A percentile compares a stretch with the other conserved stretches of the same genome.
Evolutionary conservation across 23 red algal species (phyloP).

Genomic region (Gracilaria vermiculophylla): DNA sequence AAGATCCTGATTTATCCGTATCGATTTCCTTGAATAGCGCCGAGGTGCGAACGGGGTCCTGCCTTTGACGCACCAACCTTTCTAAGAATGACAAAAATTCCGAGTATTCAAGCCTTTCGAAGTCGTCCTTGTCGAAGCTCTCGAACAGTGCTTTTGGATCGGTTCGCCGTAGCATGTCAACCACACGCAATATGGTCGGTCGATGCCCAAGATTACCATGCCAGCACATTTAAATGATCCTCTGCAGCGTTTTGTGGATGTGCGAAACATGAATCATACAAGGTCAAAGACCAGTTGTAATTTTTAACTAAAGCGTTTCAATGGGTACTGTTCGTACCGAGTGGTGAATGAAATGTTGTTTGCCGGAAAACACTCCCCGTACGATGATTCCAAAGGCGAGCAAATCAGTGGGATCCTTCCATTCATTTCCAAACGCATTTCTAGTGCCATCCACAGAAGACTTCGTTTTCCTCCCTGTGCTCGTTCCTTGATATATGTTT

Average conservation of each 20-base stretch:
- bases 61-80: not conserved
- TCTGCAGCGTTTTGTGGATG: not conserved
- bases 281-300: conserved; percentile 29
- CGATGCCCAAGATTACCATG: conserved; percentile 5
- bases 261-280: conserved; percentile 12
- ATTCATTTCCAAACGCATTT: conserved; percentile 40
- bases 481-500: not conserved
- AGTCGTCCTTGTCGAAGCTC: not conserved
- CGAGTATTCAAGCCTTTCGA: conserved; percentile 8
- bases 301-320: not conserved
- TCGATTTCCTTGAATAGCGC: conserved; percentile 49
- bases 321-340: not conserved
- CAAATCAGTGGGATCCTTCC: conserved; percentile 38
- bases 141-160: conserved; percentile 37
- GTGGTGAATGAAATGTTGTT: not conserved
- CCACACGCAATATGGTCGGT: conserved; percentile 39
- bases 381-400: conserved; percentile 61
- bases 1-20: not conserved
- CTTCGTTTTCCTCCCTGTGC: conserved; percentile 8
- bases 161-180: conserved; percentile 32
- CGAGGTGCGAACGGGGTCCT: not conserved
- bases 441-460: conserved; percentile 48
- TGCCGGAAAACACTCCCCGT: conserved; percentile 47
- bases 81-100: conserved; percentile 49
- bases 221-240: conserved; percentile 40